Evolutionary conservation across 2,329 filamentous ascomycete genomes (phyloP), one percentile per base, ranked within the genome.

Genomic region (Clarireedia monteithiana): DNA sequence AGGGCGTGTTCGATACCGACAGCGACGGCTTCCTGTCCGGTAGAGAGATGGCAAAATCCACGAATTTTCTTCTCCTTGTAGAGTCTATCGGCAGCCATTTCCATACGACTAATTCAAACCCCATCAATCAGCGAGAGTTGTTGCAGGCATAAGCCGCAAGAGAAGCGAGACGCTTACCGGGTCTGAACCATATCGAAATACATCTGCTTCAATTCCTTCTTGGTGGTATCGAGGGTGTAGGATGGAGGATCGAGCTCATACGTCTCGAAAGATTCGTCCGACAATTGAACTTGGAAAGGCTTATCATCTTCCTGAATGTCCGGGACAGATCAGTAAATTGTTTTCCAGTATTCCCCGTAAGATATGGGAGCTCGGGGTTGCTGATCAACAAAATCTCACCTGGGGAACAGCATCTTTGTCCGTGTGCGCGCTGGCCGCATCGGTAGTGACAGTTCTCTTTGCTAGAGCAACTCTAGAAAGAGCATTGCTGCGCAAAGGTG

Each of bases 31-130:
- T 99, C 94, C 77, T 99, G 94, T 62, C 94, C 94, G 58, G 88
- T 95, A 58, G 94, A 97, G 75, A 99, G 77, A 78, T 99, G 94
- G 79, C 94, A 99, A 88, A 99, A 99, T 78, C 94, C 94, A 69
- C 94, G 89, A 69, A 99, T 97, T 83, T 99, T 97, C 87, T 99
- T 99, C 81, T 97, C 94, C 82, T 99, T 99, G 89, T 99, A 99
- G 70, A 99, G 81, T 72, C 92, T 85, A 73, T 99, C 94, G 77
- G 94, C 91, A 65, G 92, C 91, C 92, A 99, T 96, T 78, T 99
- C 94, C 94, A 99, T 96, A 74, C 95, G 94, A 77, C 91, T 96
- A 67, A 67, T 40, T 47, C 4, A 4, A 9, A 12, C 30, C 4
- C 10, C 30, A 34, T 14, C 38, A 20, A 57, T 52, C 38, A 53